Percentiles rank a stretch among this genome's conserved stretches.
These are phyloP conservation scores for Verticillium tricorpus DNA, from an alignment of 2,329 filamentous ascomycete species.

Conservation along the genomic window DNA sequence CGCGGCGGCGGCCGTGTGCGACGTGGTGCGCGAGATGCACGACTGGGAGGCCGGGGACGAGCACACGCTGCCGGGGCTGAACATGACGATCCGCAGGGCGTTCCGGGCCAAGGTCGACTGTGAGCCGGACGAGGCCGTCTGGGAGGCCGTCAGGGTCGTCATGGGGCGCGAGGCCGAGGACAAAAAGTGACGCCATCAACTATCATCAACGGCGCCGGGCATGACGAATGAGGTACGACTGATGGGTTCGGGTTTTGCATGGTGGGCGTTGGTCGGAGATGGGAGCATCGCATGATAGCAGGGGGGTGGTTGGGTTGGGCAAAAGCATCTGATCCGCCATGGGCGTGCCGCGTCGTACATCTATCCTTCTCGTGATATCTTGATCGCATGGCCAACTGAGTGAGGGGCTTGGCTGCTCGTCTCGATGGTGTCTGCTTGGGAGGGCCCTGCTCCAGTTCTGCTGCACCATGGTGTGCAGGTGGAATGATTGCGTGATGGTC, in stretches of 20 bases:
- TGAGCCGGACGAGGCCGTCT: neutral
- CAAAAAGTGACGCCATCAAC: neutral
- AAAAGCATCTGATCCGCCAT: neutral
- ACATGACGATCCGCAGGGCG: slow-evolving; percentile 6
- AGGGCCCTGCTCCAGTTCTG: too few relatives aligned
- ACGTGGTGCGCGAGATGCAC: slow-evolving; percentile 10
- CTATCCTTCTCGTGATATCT: neutral
- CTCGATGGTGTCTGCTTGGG: too few relatives aligned
- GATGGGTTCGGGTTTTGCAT: neutral
- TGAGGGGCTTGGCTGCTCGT: too few relatives aligned
- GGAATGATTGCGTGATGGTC: neutral
- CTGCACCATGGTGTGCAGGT: neutral
- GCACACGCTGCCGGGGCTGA: slow-evolving; percentile 8
- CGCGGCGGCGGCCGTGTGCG: slow-evolving; percentile 8
- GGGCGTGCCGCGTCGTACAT: neutral
- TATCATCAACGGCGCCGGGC: neutral
- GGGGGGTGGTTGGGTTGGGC: neutral
- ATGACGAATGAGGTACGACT: neutral
- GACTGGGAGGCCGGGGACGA: slow-evolving; percentile 10
- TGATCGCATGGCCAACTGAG: neutral
- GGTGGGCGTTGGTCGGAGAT: neutral
- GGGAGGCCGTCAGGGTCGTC: neutral
- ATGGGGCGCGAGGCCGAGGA: neutral
- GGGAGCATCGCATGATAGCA: neutral
- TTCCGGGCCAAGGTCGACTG: neutral